Percentiles rank a stretch among this genome's conserved stretches.
Conservation (phyloP, 2,329 filamentous ascomycete genomes). For the Fusarium citri region DNA sequence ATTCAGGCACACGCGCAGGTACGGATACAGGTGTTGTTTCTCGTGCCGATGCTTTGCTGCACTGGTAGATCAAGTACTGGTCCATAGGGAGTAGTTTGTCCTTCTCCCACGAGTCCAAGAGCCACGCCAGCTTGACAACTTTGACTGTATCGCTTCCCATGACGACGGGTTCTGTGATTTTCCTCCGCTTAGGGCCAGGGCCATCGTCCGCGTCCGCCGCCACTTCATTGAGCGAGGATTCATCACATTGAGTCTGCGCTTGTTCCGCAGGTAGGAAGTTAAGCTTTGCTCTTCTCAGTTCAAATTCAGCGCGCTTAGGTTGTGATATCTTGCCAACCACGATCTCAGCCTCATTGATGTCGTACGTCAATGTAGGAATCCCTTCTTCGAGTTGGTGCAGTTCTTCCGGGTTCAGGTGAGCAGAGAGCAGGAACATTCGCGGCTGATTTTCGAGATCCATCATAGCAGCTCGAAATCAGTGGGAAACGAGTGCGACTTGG, state of each 20-base stretch:
- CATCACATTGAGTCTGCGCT: background rate
- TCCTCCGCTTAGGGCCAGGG: conserved; percentile 37
- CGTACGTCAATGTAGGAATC: conserved; percentile 75
- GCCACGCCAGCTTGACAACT: conserved; percentile 71
- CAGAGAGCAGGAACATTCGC: conserved; percentile 77
- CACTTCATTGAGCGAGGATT: background rate
- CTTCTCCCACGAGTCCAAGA: conserved; percentile 63
- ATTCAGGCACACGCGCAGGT: background rate
- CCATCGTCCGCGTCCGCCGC: conserved; percentile 3
- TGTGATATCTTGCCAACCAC: conserved; percentile 79
- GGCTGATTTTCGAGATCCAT: conserved; percentile 59
- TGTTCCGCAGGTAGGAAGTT: conserved; percentile 58
- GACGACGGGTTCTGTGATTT: conserved; percentile 1
- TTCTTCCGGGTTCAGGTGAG: conserved; percentile 73
- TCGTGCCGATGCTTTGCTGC: conserved; percentile 49
- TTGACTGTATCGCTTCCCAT: conserved; percentile 53
- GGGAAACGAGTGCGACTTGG: background rate
- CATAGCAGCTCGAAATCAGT: background rate
- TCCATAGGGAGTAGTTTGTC: conserved; percentile 60
- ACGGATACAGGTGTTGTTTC: background rate
- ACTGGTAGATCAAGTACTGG: conserved; percentile 67
- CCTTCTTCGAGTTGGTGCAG: conserved; percentile 72
- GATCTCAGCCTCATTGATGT: conserved; percentile 77
- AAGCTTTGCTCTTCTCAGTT: conserved; percentile 77
- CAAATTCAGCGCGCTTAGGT: conserved; percentile 78